These are phyloP conservation scores for Stachybotrys elegans DNA, from an alignment of 2,329 filamentous ascomycete species.

Conservation along the genomic window DNA sequence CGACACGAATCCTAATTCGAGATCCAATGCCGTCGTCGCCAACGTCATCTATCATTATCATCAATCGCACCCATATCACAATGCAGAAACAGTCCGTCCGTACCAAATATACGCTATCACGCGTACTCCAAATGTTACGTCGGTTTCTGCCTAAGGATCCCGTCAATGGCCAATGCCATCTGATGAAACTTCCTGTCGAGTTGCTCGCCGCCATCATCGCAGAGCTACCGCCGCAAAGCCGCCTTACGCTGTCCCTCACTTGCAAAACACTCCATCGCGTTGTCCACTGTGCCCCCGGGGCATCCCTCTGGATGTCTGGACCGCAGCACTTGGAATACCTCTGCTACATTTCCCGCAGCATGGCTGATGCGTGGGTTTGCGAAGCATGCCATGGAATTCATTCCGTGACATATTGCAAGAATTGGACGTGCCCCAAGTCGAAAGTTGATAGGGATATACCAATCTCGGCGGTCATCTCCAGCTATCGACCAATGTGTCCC, in stretches of 20 bases:
- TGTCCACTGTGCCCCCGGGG: neutral
- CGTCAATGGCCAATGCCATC: neutral
- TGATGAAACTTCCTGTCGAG: neutral
- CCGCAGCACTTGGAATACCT: neutral
- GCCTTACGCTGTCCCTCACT: neutral
- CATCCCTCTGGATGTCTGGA: neutral
- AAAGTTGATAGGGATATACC: neutral
- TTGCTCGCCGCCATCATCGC: neutral
- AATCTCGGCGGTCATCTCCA: neutral
- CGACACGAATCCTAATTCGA: no score
- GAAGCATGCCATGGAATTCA: neutral
- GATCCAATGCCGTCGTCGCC: no score
- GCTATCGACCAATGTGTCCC: neutral
- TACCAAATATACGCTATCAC: neutral
- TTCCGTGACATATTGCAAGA: neutral
- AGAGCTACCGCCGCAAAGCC: neutral
- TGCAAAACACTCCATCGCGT: neutral
- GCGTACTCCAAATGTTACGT: neutral
- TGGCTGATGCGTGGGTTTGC: neutral
- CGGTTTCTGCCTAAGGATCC: neutral
- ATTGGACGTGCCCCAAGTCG: neutral
- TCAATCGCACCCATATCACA: no score
- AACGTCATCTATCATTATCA: no score
- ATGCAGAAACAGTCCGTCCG: no score
- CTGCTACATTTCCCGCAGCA: neutral